phyloP scores from a whole-genome alignment of 192 early-diverging fungal species.

The Coemansia sp. region DNA sequence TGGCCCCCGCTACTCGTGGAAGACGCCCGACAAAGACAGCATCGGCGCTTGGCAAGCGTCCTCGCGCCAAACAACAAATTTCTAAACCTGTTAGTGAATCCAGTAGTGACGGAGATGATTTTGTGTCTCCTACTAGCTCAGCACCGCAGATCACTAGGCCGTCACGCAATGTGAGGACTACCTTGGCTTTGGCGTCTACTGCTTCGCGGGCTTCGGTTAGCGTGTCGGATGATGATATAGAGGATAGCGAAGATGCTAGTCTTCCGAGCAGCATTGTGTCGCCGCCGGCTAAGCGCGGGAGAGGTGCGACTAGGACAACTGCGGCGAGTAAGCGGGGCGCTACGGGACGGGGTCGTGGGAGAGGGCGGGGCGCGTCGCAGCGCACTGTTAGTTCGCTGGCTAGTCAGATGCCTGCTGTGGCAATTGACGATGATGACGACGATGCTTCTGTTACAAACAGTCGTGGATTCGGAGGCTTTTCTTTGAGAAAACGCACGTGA shows the following conservation, averaged over 20 bases:
- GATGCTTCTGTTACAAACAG: not conserved
- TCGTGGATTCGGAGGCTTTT: constrained; percentile 32
- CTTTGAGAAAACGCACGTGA: constrained; percentile 21
- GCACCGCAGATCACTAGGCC: constrained; percentile 17
- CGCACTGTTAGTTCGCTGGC: not conserved
- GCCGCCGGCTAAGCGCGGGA: not conserved
- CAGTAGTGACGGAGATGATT: not conserved
- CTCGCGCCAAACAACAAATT: not conserved
- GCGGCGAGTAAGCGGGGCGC: not conserved
- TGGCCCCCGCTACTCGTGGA: not conserved
- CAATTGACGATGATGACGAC: constrained; percentile 8
- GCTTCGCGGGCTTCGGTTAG: not conserved
- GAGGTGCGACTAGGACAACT: not conserved
- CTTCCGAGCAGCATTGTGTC: not conserved
- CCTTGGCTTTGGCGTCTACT: not conserved
- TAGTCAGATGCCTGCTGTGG: constrained; percentile 5
- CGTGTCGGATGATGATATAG: constrained; percentile 12
- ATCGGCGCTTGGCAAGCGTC: constrained; percentile 8
- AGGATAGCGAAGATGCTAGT: constrained; percentile 20
- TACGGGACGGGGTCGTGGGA: not conserved
- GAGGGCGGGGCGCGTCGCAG: not conserved
- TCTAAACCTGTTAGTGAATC: not conserved
- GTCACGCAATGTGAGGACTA: constrained; percentile 46
- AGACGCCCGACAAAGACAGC: not conserved
- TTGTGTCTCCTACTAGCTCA: not conserved